phyloP scores from a whole-genome alignment of 1,284 basidiomycete genomes.

The Naganishia sp. region DNA sequence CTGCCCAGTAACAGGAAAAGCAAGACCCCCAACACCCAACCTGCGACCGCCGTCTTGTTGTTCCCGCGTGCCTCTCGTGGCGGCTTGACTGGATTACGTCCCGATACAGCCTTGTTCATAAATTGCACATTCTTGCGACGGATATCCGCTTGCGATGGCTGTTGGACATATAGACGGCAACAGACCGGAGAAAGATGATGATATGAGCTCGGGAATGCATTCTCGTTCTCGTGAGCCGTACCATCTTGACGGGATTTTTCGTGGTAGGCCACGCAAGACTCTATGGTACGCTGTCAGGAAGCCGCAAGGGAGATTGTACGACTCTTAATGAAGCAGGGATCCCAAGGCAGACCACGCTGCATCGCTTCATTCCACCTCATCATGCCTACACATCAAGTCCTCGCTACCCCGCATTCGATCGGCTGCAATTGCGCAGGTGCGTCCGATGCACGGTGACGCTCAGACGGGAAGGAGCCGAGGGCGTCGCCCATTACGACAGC shows the following conservation, averaged over 20 bases:
- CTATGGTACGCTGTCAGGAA: too few species aligned
- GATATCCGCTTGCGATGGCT: slow-evolving; percentile 34
- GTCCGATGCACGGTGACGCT: not conserved
- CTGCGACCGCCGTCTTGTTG: slow-evolving; percentile 23
- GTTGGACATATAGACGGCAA: not conserved
- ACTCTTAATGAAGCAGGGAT: too few species aligned
- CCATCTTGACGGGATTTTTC: not conserved
- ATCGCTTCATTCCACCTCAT: too few species aligned
- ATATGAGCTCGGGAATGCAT: not conserved
- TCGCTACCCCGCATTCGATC: slow-evolving; percentile 1
- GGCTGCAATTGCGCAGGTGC: not conserved
- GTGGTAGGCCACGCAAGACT: too few species aligned
- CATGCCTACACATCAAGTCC: slow-evolving; percentile 13
- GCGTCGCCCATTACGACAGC: slow-evolving; percentile 1
- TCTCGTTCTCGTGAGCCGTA: not conserved
- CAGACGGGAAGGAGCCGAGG: too few species aligned
- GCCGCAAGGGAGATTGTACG: too few species aligned
- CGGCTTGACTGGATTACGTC: slow-evolving; percentile 31
- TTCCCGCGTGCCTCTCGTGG: slow-evolving; percentile 1
- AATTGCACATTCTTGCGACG: slow-evolving; percentile 32
- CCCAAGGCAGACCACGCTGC: too few species aligned
- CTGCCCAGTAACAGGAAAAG: slow-evolving; percentile 29
- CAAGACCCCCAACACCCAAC: slow-evolving; percentile 29
- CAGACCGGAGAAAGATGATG: not conserved
- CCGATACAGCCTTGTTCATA: slow-evolving; percentile 25